These are phyloP conservation scores for Stachybotrys chartarum DNA, from an alignment of 2,329 filamentous ascomycete species.

Conservation along the genomic window DNA sequence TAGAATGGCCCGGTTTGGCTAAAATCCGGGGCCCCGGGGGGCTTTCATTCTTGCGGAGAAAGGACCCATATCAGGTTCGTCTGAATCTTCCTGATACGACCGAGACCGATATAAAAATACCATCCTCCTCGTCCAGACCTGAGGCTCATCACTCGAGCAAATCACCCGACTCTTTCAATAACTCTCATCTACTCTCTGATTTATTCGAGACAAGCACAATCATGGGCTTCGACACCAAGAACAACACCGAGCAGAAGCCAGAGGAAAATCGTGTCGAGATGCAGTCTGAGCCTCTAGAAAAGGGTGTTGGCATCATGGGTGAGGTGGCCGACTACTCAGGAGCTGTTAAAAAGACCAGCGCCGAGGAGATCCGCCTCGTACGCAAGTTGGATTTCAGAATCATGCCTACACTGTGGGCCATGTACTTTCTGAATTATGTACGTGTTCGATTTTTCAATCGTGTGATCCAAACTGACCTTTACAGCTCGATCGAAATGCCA, in stretches of 20 bases:
- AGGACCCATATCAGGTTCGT: neutral
- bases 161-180: neutral
- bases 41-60: neutral
- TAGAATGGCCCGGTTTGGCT: constrained; percentile 5
- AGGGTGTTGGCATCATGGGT: constrained; percentile 12
- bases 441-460: constrained; percentile 1
- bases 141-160: neutral
- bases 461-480: neutral
- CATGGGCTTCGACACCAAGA: neutral
- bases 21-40: constrained; percentile 10
- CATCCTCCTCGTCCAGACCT: neutral
- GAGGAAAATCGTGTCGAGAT: constrained; percentile 15
- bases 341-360: constrained; percentile 22
- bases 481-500: constrained; percentile 44
- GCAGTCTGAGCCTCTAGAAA: constrained; percentile 10
- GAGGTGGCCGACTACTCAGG: constrained; percentile 23
- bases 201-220: neutral
- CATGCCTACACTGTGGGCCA: constrained; percentile 26
- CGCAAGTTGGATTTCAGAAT: constrained; percentile 28
- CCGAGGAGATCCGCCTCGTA: constrained; percentile 27
- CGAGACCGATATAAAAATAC: neutral
- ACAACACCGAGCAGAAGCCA: constrained; percentile 16
- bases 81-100: neutral
- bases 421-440: constrained; percentile 33
- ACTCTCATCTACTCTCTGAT: neutral